Conservation (phyloP, 2,329 filamentous ascomycete genomes). For the Fusarium anthophilum region DNA sequence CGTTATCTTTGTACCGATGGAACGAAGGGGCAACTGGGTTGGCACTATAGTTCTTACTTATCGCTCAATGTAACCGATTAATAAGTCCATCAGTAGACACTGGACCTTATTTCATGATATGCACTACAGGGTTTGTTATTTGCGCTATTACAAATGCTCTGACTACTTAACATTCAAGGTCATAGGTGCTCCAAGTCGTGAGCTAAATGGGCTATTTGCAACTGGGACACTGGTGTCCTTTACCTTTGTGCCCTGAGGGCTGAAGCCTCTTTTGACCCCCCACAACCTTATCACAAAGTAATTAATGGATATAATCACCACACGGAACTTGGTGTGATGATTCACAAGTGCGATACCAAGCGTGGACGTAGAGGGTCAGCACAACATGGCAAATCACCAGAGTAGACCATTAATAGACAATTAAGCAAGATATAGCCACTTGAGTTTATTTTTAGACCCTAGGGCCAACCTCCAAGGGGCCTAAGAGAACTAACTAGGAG, state of each 20-base stretch:
- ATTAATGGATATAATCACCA: background rate
- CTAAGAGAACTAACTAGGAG: background rate
- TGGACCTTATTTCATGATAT: too few relatives aligned
- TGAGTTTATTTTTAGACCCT: background rate
- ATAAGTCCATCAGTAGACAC: background rate
- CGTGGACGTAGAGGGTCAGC: too few relatives aligned
- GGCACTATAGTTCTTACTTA: background rate
- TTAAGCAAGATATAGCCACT: background rate
- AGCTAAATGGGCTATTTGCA: background rate
- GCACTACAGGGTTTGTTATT: background rate
- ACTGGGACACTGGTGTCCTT: background rate
- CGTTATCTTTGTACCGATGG: background rate
- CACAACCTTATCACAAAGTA: background rate
- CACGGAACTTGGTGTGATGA: background rate
- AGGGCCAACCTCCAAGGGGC: too few relatives aligned
- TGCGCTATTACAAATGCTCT: fast-evolving
- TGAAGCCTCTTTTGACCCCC: too few relatives aligned
- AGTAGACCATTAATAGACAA: background rate
- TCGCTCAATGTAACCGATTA: fast-evolving
- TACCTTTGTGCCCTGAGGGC: too few relatives aligned
- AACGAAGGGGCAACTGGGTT: background rate
- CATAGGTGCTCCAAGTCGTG: fast-evolving
- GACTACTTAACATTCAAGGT: fast-evolving
- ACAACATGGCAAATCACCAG: background rate
- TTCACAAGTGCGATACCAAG: background rate